phyloP scores from a whole-genome alignment of 129 eudicot species.

The Helichrysum umbraculigerum region DNA sequence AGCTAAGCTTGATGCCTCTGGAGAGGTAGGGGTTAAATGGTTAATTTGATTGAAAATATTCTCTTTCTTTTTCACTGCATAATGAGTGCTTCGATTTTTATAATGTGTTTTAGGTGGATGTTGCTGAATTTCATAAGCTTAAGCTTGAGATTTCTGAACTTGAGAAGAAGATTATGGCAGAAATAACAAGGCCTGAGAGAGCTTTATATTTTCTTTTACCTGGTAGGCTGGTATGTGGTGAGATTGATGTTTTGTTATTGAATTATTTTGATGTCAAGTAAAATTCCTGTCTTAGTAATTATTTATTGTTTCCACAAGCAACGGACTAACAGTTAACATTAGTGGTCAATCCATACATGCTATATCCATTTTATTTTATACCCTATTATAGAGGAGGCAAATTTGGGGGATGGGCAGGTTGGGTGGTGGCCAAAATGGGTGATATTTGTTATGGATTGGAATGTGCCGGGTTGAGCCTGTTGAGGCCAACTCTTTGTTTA shows the following conservation, averaged over 20 bases:
- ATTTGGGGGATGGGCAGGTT: too few relatives aligned
- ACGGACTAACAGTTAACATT: not conserved
- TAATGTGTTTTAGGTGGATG: constrained; percentile 55
- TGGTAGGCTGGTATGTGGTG: constrained; percentile 82
- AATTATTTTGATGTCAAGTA: not conserved
- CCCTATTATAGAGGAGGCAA: not conserved
- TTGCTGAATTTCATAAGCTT: constrained; percentile 87
- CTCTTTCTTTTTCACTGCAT: not conserved
- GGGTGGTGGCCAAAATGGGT: too few relatives aligned
- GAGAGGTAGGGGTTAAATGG: constrained; percentile 80
- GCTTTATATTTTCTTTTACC: constrained; percentile 82
- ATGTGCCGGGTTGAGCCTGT: not conserved
- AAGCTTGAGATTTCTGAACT: constrained; percentile 79
- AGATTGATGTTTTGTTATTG: not conserved
- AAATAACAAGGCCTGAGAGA: constrained; percentile 86
- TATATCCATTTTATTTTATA: not conserved
- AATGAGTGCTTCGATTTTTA: not conserved
- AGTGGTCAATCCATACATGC: not conserved
- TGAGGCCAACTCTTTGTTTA: not conserved
- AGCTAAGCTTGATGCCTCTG: constrained; percentile 84
- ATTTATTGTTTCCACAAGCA: not conserved
- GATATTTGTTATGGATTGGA: not conserved
- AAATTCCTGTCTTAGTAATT: not conserved
- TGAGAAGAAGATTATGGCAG: constrained; percentile 96
- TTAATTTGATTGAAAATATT: constrained; percentile 9